phyloP scores from a whole-genome alignment of 768 basidiomycete species.

The Leccinum sublutescens region DNA sequence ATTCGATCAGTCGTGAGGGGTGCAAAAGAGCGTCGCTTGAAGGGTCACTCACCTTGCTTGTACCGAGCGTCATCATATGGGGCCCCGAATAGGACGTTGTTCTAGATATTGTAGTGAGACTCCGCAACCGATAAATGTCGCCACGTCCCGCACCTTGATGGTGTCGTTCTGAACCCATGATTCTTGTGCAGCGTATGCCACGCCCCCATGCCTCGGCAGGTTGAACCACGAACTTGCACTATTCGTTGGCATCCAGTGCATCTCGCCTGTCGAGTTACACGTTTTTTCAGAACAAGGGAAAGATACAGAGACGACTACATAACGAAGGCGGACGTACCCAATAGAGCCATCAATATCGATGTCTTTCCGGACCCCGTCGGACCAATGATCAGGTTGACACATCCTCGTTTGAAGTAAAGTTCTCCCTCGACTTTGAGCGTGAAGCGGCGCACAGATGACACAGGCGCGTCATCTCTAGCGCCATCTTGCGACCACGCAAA shows the following conservation, averaged over 20 bases:
- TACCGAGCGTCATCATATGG: neutral
- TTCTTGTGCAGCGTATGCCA: constrained; percentile 2
- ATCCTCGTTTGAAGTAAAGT: constrained; percentile 2
- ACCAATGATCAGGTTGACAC: constrained; percentile 1
- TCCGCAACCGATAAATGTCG: neutral
- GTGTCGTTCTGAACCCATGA: constrained; percentile 7
- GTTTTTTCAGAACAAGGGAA: neutral
- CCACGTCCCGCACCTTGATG: neutral
- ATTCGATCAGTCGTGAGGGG: neutral
- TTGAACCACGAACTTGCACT: constrained; percentile 1
- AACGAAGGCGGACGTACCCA: neutral
- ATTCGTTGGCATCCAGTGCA: neutral
- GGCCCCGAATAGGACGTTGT: constrained; percentile 1
- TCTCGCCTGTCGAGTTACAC: neutral
- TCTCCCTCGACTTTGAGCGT: neutral
- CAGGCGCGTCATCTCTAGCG: neutral
- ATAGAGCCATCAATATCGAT: constrained; percentile 5
- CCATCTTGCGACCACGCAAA: constrained; percentile 2
- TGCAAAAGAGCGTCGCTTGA: neutral
- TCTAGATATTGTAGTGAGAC: neutral
- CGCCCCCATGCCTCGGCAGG: neutral
- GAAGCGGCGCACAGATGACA: neutral
- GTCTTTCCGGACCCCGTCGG: constrained; percentile 4
- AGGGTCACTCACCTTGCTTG: neutral
- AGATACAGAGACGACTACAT: neutral